phyloP scores from a whole-genome alignment of 2,329 filamentous ascomycete species.

The Trichoderma simmonsii region DNA sequence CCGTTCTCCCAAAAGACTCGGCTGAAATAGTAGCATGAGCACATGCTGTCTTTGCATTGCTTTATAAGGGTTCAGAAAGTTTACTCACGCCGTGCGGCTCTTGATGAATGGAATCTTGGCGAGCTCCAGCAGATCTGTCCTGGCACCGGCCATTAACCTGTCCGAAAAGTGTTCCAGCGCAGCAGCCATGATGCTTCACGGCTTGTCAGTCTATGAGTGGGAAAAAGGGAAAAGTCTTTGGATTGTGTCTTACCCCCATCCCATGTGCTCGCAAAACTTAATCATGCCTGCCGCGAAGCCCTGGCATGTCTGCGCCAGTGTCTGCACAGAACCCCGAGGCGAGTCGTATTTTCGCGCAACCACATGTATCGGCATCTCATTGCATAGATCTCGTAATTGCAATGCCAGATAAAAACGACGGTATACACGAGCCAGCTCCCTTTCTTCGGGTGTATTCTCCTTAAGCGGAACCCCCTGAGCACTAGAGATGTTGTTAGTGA shows the following conservation, averaged over 20 bases:
- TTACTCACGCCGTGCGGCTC: conserved; percentile 61
- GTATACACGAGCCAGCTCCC: conserved; percentile 61
- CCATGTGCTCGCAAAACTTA: conserved; percentile 76
- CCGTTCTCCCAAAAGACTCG: conserved; percentile 73
- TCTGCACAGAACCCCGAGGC: conserved; percentile 68
- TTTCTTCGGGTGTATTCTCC: conserved; percentile 59
- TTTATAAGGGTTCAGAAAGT: not conserved
- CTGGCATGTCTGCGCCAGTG: conserved; percentile 69
- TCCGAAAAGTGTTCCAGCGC: conserved; percentile 74
- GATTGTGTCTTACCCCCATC: conserved; percentile 55
- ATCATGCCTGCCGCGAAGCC: conserved; percentile 78
- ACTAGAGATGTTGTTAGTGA: conserved; percentile 38
- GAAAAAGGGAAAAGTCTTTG: not conserved
- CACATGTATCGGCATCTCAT: conserved; percentile 67
- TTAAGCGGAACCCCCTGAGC: conserved; percentile 64
- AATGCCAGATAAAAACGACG: conserved; percentile 71
- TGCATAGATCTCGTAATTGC: conserved; percentile 75
- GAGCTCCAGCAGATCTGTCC: conserved; percentile 66
- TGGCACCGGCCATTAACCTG: conserved; percentile 68
- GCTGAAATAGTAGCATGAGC: conserved; percentile 22
- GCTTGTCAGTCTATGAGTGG: not conserved
- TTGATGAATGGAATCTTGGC: conserved; percentile 73
- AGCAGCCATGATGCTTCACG: conserved; percentile 60
- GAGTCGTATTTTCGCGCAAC: conserved; percentile 69
- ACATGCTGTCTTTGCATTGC: not conserved